These are phyloP conservation scores for Shiraia bambusicola DNA, from an alignment of 2,329 filamentous ascomycete genomes.

Conservation along the genomic window DNA sequence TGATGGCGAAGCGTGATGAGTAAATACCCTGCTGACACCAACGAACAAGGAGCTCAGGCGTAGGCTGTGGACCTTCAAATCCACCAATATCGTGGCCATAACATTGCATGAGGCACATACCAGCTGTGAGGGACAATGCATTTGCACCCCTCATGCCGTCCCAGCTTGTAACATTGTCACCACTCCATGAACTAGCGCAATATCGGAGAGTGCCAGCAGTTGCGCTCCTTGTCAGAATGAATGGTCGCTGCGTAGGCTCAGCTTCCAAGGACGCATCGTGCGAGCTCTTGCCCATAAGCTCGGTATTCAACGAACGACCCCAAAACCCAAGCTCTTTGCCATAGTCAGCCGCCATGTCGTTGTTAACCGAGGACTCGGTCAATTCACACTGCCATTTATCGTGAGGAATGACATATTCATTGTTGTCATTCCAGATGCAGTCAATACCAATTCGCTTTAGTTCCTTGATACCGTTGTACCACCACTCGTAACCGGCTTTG, in stretches of 20 bases:
- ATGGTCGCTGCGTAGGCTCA: conserved; percentile 62
- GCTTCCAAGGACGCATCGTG: conserved; percentile 65
- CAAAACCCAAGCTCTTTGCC: conserved; percentile 63
- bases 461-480: conserved; percentile 66
- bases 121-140: conserved; percentile 67
- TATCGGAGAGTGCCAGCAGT: conserved; percentile 71
- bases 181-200: conserved; percentile 71
- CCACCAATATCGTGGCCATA: conserved; percentile 76
- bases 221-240: conserved; percentile 69
- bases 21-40: conserved; percentile 74
- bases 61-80: conserved; percentile 72
- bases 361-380: conserved; percentile 40
- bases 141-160: conserved; percentile 72
- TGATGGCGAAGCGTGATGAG: conserved; percentile 72
- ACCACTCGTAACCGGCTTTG: conserved; percentile 66
- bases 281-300: conserved; percentile 70
- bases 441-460: conserved; percentile 67
- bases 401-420: conserved; percentile 68
- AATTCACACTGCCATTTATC: conserved; percentile 67
- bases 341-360: conserved; percentile 36
- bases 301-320: conserved; percentile 69
- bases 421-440: conserved; percentile 79
- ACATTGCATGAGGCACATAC: conserved; percentile 67
- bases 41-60: conserved; percentile 68
- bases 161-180: conserved; percentile 75